Evolutionary conservation across 495 filamentous ascomycete genomes (phyloP).

Genomic region (Hypomontagnella monticulosa): DNA sequence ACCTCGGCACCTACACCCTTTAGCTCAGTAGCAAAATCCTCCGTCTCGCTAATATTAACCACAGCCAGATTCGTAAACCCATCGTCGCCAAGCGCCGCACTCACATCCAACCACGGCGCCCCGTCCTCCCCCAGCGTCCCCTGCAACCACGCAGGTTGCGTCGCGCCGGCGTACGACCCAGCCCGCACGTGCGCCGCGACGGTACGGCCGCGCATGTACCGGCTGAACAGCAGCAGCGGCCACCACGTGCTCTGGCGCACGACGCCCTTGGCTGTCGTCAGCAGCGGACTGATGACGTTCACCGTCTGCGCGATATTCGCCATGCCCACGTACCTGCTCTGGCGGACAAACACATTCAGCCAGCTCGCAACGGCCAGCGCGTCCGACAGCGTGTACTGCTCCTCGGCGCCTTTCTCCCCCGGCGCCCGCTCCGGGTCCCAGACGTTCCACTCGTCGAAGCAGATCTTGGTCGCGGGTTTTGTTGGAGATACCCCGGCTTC

Average conservation of each 20-base stretch:
- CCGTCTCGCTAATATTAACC: slow-evolving; percentile 71
- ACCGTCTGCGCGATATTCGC: slow-evolving; percentile 83
- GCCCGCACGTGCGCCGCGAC: slow-evolving; percentile 68
- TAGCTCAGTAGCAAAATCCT: slow-evolving; percentile 65
- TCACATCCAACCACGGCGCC: slow-evolving; percentile 76
- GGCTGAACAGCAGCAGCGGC: slow-evolving; percentile 75
- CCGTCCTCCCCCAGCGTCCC: slow-evolving; percentile 62
- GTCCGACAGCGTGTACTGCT: slow-evolving; percentile 78
- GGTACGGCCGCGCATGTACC: slow-evolving; percentile 78
- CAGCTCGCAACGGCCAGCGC: slow-evolving; percentile 77
- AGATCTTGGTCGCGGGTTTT: slow-evolving; percentile 71
- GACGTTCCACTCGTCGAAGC: slow-evolving; percentile 87
- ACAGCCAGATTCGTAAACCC: slow-evolving; percentile 71
- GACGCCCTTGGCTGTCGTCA: slow-evolving; percentile 71
- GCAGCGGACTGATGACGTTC: slow-evolving; percentile 80
- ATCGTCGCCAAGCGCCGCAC: slow-evolving; percentile 68
- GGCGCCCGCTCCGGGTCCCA: slow-evolving; percentile 80
- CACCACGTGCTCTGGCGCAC: slow-evolving; percentile 81
- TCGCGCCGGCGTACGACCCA: slow-evolving; percentile 69
- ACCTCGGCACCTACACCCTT: slow-evolving; percentile 62
- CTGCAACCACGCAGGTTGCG: slow-evolving; percentile 71
- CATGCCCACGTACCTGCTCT: slow-evolving; percentile 77
- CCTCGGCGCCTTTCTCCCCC: slow-evolving; percentile 73
- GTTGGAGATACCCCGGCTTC: slow-evolving; percentile 68
- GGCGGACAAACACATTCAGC: slow-evolving; percentile 83